These are phyloP conservation scores for Darksidea phi DNA, from an alignment of 495 filamentous ascomycete genomes.

Conservation along the genomic window DNA sequence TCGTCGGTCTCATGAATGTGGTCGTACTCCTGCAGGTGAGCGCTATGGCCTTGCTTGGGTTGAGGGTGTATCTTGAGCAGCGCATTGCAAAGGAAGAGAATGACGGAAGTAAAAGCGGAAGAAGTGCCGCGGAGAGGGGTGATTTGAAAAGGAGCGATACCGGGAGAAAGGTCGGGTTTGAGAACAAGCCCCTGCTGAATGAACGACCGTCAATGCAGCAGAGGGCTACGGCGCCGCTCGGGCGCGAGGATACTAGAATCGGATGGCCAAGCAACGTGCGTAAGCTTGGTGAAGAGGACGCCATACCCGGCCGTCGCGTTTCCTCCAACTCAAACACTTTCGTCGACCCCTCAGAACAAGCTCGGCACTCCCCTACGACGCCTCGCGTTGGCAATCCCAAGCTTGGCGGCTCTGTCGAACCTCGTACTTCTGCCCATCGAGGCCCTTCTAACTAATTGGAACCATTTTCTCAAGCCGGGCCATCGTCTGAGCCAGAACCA, in stretches of 20 bases:
- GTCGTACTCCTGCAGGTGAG: constrained; percentile 7
- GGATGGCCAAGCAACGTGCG: constrained; percentile 5
- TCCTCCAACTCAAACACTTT: background rate
- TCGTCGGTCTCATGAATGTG: background rate
- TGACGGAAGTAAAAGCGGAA: background rate
- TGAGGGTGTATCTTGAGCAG: constrained; percentile 9
- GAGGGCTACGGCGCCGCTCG: background rate
- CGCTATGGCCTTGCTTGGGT: constrained; percentile 3
- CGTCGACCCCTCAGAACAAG: background rate
- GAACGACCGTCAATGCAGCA: background rate
- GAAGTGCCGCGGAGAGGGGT: background rate
- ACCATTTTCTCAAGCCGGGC: too few species aligned
- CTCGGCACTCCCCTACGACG: background rate
- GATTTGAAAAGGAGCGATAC: constrained; percentile 1
- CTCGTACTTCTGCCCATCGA: too few species aligned
- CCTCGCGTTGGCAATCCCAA: background rate
- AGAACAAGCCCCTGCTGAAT: background rate
- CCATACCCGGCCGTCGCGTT: background rate
- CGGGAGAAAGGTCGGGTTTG: constrained; percentile 4
- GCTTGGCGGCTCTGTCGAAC: background rate
- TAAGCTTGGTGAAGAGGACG: constrained; percentile 8
- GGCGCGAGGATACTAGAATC: constrained; percentile 5
- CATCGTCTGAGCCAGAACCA: too few species aligned
- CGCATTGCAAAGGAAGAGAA: constrained; percentile 1
- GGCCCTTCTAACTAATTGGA: too few species aligned